Evolutionary conservation across 2,329 filamentous ascomycete genomes (phyloP).

Genomic region (Golovinomyces cichoracearum): DNA sequence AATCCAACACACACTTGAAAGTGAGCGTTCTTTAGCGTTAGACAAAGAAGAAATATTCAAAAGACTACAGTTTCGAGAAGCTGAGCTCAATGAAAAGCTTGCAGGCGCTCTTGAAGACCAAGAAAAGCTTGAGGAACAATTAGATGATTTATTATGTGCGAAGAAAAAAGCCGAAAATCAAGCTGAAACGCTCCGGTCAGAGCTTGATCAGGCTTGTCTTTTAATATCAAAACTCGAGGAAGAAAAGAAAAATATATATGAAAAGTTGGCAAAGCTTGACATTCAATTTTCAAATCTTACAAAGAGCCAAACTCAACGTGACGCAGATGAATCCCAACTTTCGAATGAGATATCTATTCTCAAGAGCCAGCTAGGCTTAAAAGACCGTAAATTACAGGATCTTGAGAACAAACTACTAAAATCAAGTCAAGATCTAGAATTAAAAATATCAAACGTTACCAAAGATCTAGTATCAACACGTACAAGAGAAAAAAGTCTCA

Average conservation of each 20-base stretch:
- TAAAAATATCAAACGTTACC: constrained; percentile 51
- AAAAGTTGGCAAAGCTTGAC: constrained; percentile 44
- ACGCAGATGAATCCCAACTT: constrained; percentile 48
- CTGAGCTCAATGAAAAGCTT: constrained; percentile 78
- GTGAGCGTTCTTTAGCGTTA: constrained; percentile 75
- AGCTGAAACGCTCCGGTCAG: constrained; percentile 47
- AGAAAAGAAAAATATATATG: constrained; percentile 53
- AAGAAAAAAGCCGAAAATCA: constrained; percentile 77
- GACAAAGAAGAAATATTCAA: constrained; percentile 99
- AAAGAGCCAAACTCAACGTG: constrained; percentile 43
- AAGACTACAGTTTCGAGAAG: constrained; percentile 72
- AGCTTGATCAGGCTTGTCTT: constrained; percentile 73
- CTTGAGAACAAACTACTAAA: constrained; percentile 63
- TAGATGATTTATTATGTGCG: constrained; percentile 66
- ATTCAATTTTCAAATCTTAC: constrained; percentile 43
- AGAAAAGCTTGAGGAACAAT: constrained; percentile 74
- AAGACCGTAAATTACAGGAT: constrained; percentile 72
- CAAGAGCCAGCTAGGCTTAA: constrained; percentile 65
- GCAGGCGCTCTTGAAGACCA: constrained; percentile 81
- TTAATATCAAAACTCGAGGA: constrained; percentile 67
- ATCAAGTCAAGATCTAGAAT: constrained; percentile 65
- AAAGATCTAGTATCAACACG: constrained; percentile 57
- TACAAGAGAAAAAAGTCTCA: constrained; percentile 47
- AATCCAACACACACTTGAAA: constrained; percentile 83
- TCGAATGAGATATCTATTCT: constrained; percentile 73